Evolutionary conservation across 805 yeast genomes (phyloP).

Genomic region (Debaryomyces castellii): DNA sequence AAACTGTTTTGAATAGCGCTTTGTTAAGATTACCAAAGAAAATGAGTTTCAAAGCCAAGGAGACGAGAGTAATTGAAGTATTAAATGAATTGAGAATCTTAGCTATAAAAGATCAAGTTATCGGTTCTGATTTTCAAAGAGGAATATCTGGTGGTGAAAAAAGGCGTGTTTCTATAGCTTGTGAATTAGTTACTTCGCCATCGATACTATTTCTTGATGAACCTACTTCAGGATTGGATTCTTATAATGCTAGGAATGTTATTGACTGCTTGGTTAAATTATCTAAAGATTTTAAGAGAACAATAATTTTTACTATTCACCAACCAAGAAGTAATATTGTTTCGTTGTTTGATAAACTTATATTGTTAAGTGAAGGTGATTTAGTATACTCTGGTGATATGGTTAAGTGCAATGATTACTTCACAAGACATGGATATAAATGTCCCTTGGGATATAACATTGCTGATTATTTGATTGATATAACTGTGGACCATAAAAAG

Average conservation of each 20-base stretch:
- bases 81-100: conserved; percentile 81
- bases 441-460: conserved; percentile 91
- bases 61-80: conserved; percentile 78
- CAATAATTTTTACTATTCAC: conserved; percentile 90
- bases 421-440: conserved; percentile 67
- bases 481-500: conserved; percentile 66
- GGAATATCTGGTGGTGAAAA: conserved; percentile 77
- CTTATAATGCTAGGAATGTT: conserved; percentile 90
- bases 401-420: conserved; percentile 70
- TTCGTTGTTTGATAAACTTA: conserved; percentile 78
- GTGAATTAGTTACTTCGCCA: conserved; percentile 73
- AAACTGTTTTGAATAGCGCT: conserved; percentile 92
- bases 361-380: conserved; percentile 81
- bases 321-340: conserved; percentile 97
- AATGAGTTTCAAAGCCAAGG: conserved; percentile 74
- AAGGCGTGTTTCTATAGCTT: conserved; percentile 78
- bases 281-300: conserved; percentile 78
- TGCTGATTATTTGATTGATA: conserved; percentile 90
- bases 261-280: conserved; percentile 79
- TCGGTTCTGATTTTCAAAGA: conserved; percentile 85
- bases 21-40: conserved; percentile 77
- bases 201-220: conserved; percentile 75
- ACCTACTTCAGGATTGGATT: conserved; percentile 93
- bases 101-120: conserved; percentile 76
- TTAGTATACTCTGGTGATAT: conserved; percentile 87